Base-by-base conservation (phyloP, 345 rosid genomes). In the Acer campestre region DNA sequence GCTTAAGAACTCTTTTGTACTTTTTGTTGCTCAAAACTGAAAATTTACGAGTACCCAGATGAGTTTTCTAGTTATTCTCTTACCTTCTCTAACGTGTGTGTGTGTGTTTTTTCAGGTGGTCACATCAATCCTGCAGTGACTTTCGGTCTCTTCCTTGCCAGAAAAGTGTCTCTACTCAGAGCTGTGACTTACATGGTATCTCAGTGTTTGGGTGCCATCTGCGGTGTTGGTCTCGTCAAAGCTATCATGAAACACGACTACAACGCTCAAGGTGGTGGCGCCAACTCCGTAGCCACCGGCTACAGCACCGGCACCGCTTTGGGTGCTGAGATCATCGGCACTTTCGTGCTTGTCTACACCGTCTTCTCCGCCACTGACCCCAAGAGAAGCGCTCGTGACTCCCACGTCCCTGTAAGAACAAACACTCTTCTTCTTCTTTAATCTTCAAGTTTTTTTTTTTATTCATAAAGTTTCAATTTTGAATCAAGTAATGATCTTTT, bases 331-430 rank as follows among this genome's bases (percentile, higher is more conserved):
- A 93, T 93, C 40, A 88, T 93, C 16, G 94, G 96, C 40, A 90
- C 96, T 13, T 90, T 91, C 23, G 90, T 90, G 53, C 88, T 91
- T 42, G 96, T 91, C 40, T 91, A 90, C 92, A 87, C 94, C 1
- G 96, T 91, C 56, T 90, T 90, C 89, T 85, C 98, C 20, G 97
- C 98, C 61, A 92, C 97, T 66, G 97, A 93, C 85, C 98, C 98
- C 16, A 93, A 93, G 83, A 88, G 98, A 64, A 90, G 82, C 68
- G 97, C 98, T 1, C 94, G 97, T 67, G 98, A 93, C 85, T 93
- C 98, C 14, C 97, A 93, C 61, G 84, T 93, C 64, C 97, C 97
- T 70, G 98, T 92, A 81, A 9, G 93, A 35, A 35, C 38, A 35
- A 35, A 77, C 6, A 0, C 8, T 20, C 40, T 35, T 35, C 38